These are phyloP conservation scores for Strobilomyces echinocephalus DNA, from an alignment of 768 basidiomycete genomes.

Conservation along the genomic window DNA sequence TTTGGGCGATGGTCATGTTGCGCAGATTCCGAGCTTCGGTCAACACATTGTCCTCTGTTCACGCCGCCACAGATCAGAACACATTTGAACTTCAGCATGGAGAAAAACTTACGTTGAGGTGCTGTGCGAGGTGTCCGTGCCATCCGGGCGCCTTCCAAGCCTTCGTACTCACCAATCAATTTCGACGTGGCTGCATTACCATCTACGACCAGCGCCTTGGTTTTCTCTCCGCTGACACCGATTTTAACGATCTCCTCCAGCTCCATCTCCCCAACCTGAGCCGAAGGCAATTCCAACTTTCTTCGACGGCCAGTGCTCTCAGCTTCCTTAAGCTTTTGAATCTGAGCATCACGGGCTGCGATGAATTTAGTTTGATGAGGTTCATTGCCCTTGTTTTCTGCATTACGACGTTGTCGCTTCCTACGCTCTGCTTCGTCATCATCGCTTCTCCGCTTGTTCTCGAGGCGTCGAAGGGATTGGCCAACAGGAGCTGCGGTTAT, in stretches of 20 bases:
- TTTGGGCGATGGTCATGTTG: slow-evolving; percentile 89
- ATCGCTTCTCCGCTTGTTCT: slow-evolving; percentile 93
- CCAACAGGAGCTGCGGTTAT: slow-evolving; percentile 86
- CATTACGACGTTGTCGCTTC: slow-evolving; percentile 75
- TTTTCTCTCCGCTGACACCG: slow-evolving; percentile 85
- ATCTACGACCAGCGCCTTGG: slow-evolving; percentile 77
- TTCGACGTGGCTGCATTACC: slow-evolving; percentile 83
- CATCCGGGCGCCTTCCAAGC: slow-evolving; percentile 82
- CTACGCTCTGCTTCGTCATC: slow-evolving; percentile 90
- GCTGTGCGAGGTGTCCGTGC: slow-evolving; percentile 93
- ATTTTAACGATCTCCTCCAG: slow-evolving; percentile 99
- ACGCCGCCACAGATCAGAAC: slow-evolving; percentile 7
- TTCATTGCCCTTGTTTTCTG: slow-evolving; percentile 59
- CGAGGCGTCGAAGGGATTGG: slow-evolving; percentile 83
- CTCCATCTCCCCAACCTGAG: slow-evolving; percentile 93
- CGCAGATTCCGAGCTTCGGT: slow-evolving; percentile 93
- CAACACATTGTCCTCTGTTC: slow-evolving; percentile 89
- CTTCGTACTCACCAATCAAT: slow-evolving; percentile 89
- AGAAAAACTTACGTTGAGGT: slow-evolving; percentile 70
- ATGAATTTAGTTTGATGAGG: slow-evolving; percentile 89
- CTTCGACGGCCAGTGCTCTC: slow-evolving; percentile 88
- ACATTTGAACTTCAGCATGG: neutral
- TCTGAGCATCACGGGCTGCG: slow-evolving; percentile 95
- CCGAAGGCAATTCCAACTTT: slow-evolving; percentile 76
- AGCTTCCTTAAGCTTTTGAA: slow-evolving; percentile 95